Evolutionary conservation across 495 filamentous ascomycete genomes (phyloP).

Genomic region (Diplogelasinospora grovesii): DNA sequence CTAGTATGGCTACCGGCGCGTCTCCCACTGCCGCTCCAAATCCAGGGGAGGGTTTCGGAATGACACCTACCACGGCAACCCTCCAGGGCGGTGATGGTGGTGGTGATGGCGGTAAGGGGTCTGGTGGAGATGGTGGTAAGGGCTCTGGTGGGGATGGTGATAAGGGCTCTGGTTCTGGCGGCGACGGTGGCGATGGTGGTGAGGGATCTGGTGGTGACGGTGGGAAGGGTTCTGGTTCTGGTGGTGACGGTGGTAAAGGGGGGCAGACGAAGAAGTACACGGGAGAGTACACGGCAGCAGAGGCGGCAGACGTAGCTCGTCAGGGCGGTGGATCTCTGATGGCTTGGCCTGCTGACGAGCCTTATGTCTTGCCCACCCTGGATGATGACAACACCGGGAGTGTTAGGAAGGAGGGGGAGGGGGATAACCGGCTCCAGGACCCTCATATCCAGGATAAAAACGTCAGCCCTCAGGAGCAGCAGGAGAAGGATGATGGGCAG

Average conservation of each 20-base stretch:
- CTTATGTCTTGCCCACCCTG: slow-evolving; percentile 10
- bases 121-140: background rate
- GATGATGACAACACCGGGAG: too few species aligned
- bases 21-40: too few species aligned
- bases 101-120: background rate
- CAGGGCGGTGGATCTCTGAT: slow-evolving; percentile 21
- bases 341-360: slow-evolving; percentile 24
- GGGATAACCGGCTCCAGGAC: too few species aligned
- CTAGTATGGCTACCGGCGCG: background rate
- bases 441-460: too few species aligned
- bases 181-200: background rate
- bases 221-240: background rate
- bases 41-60: too few species aligned
- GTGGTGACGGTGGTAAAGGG: background rate
- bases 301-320: slow-evolving; percentile 20
- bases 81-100: too few species aligned
- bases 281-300: slow-evolving; percentile 19
- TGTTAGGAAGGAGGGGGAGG: too few species aligned
- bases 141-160: background rate
- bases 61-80: background rate
- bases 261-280: background rate
- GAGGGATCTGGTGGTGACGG: background rate
- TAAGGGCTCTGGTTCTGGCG: background rate
- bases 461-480: too few species aligned
- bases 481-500: too few species aligned